Percentiles rank a stretch among this genome's conserved stretches.
These are phyloP conservation scores for Podospora bellae-mahoneyi DNA, from an alignment of 495 filamentous ascomycete genomes.

Conservation along the genomic window DNA sequence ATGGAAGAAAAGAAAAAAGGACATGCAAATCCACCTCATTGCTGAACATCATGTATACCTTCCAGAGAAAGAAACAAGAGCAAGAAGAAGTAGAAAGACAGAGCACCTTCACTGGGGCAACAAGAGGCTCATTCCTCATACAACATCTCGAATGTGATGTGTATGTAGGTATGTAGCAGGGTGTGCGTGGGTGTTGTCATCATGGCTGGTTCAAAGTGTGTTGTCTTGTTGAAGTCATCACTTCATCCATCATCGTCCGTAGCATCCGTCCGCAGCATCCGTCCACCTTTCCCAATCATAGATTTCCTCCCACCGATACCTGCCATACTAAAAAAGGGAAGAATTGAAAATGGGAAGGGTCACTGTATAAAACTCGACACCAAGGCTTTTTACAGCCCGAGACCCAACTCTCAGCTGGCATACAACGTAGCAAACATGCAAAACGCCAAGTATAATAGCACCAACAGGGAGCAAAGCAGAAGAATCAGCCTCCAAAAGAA, in stretches of 20 bases:
- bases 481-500: not conserved
- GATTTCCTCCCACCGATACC: slow-evolving; percentile 9
- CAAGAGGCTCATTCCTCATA: not conserved
- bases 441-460: slow-evolving; percentile 12
- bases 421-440: not conserved
- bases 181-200: not conserved
- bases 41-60: slow-evolving; percentile 3
- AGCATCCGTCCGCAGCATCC: slow-evolving; percentile 12
- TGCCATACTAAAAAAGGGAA: slow-evolving; percentile 13
- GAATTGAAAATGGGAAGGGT: slow-evolving; percentile 6
- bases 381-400: not conserved
- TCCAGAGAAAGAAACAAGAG: slow-evolving; percentile 2
- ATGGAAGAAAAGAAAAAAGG: not conserved
- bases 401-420: not conserved
- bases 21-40: not conserved
- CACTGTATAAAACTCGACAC: not conserved
- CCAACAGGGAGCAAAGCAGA: slow-evolving; percentile 7
- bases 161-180: not conserved
- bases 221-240: slow-evolving; percentile 19
- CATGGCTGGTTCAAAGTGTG: not conserved
- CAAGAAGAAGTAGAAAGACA: not conserved
- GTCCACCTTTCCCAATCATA: not conserved
- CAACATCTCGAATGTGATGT: not conserved
- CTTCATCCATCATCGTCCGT: slow-evolving; percentile 18
- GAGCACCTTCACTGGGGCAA: not conserved